phyloP scores from a whole-genome alignment of 805 yeast species.

The Candida hungchunana region DNA sequence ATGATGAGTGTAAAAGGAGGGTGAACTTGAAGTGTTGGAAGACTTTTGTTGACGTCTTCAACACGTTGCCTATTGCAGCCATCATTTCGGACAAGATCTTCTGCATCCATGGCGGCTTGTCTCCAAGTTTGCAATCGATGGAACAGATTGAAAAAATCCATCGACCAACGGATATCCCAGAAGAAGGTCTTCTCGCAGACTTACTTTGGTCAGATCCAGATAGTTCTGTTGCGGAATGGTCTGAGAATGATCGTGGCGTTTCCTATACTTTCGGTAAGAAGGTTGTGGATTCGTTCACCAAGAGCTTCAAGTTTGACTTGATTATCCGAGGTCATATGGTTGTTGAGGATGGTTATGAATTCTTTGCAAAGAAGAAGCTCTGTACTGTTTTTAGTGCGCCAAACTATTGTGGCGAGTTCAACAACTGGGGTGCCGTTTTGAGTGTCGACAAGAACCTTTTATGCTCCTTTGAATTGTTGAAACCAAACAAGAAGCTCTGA shows the following conservation, averaged over 20 bases:
- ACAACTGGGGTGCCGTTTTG: slow-evolving; percentile 98
- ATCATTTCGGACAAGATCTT: slow-evolving; percentile 93
- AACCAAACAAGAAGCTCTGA: slow-evolving; percentile 46
- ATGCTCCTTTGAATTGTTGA: slow-evolving; percentile 89
- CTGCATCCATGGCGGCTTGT: slow-evolving; percentile 81
- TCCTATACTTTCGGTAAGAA: slow-evolving; percentile 72
- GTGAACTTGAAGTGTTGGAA: slow-evolving; percentile 94
- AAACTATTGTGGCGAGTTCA: slow-evolving; percentile 55
- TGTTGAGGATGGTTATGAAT: slow-evolving; percentile 85
- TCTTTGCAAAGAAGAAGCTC: slow-evolving; percentile 65
- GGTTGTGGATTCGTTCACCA: slow-evolving; percentile 66
- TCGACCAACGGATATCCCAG: slow-evolving; percentile 83
- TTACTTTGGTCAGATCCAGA: slow-evolving; percentile 84
- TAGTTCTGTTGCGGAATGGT: slow-evolving; percentile 56
- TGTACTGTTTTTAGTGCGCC: slow-evolving; percentile 84
- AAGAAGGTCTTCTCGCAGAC: slow-evolving; percentile 72
- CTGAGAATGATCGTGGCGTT: slow-evolving; percentile 79
- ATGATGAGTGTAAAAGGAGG: slow-evolving; percentile 95
- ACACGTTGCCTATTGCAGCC: slow-evolving; percentile 93
- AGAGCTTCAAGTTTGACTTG: slow-evolving; percentile 65
- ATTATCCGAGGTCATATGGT: slow-evolving; percentile 87
- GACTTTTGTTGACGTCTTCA: slow-evolving; percentile 88
- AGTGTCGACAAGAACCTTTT: slow-evolving; percentile 87
- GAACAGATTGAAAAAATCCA: slow-evolving; percentile 66
- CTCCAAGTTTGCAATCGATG: slow-evolving; percentile 63